Conservation (phyloP, 768 basidiomycete genomes). For the Boletus reticuloceps region DNA sequence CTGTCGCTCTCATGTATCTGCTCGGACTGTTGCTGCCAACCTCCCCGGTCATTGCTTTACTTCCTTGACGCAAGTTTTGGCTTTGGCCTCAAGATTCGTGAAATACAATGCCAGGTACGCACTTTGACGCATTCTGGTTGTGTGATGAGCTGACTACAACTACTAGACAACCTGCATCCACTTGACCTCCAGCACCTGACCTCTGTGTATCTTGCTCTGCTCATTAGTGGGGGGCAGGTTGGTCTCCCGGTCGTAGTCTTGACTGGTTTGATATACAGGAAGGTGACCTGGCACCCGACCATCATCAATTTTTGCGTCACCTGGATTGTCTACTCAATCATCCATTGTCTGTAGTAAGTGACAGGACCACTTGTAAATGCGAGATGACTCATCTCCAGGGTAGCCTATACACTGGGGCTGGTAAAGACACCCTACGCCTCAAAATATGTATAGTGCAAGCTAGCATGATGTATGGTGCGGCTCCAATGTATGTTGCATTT, state of each 20-base stretch:
- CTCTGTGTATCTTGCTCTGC: conserved; percentile 44
- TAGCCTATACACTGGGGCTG: conserved; percentile 34
- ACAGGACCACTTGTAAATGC: background rate
- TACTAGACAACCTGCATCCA: conserved; percentile 4
- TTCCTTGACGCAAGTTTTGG: background rate
- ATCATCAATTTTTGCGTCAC: conserved; percentile 58
- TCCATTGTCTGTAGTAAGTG: conserved; percentile 50
- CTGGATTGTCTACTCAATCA: conserved; percentile 54
- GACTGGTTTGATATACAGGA: conserved; percentile 43
- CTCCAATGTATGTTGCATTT: conserved; percentile 46
- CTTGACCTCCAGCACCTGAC: conserved; percentile 31
- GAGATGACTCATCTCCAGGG: conserved; percentile 7
- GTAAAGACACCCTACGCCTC: conserved; percentile 23
- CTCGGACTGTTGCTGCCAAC: background rate
- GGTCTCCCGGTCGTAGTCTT: conserved; percentile 48
- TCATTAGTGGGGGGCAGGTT: conserved; percentile 51
- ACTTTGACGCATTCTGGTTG: background rate
- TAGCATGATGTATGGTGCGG: conserved; percentile 48
- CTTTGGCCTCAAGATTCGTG: background rate
- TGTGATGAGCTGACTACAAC: background rate
- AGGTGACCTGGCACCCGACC: conserved; percentile 45
- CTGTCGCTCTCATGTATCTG: conserved; percentile 1
- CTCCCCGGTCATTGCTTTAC: background rate
- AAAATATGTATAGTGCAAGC: conserved; percentile 49
- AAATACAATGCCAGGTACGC: conserved; percentile 18